Evolutionary conservation across 805 yeast species (phyloP).

Genomic region (Saturnispora hagleri): DNA sequence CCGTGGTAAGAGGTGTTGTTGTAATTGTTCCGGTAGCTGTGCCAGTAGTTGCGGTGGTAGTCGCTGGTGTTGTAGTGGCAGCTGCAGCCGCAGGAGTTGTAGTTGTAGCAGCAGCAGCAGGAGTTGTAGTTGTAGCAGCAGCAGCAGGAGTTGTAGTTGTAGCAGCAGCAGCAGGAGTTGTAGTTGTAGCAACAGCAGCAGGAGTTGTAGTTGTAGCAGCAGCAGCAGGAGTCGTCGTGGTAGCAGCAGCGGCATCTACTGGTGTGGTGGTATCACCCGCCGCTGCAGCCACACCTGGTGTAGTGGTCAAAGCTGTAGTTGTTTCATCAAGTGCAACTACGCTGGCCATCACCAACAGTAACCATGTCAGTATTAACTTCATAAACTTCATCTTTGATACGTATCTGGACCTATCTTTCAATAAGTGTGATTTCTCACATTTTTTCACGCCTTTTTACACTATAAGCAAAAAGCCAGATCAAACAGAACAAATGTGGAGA

Average conservation of each 20-base stretch:
- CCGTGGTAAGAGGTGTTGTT: neutral
- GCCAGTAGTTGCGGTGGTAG: slow-evolving; percentile 9
- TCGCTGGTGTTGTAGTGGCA: slow-evolving; percentile 9
- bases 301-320: slow-evolving; percentile 8
- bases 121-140: slow-evolving; percentile 4
- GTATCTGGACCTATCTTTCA: neutral
- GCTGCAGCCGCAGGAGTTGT: slow-evolving; percentile 3
- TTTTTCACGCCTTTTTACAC: neutral
- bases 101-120: slow-evolving; percentile 5
- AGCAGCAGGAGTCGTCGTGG: neutral
- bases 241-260: too few species aligned
- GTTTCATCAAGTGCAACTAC: neutral
- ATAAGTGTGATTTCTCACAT: neutral
- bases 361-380: neutral
- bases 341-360: neutral
- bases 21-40: neutral
- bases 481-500: neutral
- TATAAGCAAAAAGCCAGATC: neutral
- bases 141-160: slow-evolving; percentile 6
- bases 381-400: neutral
- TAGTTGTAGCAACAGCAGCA: slow-evolving; percentile 11
- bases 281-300: too few species aligned
- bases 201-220: slow-evolving; percentile 11
- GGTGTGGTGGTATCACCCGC: too few species aligned
- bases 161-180: slow-evolving; percentile 10